Evolutionary conservation across 305 asterid species (phyloP).

Genomic region (Solanum chacoense): DNA sequence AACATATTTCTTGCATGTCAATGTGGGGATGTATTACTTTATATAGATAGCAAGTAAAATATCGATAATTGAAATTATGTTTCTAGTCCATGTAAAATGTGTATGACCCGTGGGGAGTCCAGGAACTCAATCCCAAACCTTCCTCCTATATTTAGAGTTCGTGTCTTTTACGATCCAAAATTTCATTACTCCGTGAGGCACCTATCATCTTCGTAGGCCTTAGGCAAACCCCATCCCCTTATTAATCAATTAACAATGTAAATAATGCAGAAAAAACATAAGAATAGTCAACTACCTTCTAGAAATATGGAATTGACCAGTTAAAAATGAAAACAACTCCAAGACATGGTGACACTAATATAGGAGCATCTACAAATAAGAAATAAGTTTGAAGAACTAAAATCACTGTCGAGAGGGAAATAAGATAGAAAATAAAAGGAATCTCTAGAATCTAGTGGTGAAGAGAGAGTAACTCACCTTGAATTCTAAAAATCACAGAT

Average conservation of each 20-base stretch:
- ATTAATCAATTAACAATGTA: not conserved
- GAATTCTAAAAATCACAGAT: not conserved
- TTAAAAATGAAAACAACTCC: not conserved
- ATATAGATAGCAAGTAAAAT: not conserved
- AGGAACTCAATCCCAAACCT: not conserved
- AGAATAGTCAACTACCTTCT: not conserved
- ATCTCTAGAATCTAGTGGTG: not conserved
- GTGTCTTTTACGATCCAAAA: not conserved
- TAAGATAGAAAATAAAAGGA: not conserved
- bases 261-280: too few species aligned
- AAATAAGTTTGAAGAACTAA: not conserved
- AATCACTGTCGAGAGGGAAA: not conserved
- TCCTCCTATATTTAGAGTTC: not conserved
- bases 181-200: not conserved
- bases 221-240: not conserved
- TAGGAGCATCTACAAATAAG: not conserved
- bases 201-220: not conserved
- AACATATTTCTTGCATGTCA: not conserved
- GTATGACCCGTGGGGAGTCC: not conserved
- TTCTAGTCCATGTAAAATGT: not conserved
- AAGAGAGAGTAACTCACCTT: not conserved
- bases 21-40: not conserved
- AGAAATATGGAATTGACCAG: not conserved
- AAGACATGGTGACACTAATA: not conserved
- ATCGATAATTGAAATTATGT: not conserved